These are phyloP conservation scores for Uronychia setigera DNA, from an alignment of 73 alveolate genomes.

Conservation along the genomic window DNA sequence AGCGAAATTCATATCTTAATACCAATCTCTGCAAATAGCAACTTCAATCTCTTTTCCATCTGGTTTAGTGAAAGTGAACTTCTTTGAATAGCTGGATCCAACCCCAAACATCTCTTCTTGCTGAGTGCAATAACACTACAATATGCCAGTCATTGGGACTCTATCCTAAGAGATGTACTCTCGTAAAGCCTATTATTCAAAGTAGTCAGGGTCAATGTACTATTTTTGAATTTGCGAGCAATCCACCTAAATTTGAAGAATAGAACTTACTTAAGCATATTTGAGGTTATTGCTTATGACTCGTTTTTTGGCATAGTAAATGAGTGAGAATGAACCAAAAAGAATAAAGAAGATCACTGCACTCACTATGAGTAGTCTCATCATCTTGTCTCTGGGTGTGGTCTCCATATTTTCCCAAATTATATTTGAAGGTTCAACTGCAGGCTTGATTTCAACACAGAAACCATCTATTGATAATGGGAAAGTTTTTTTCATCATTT, in stretches of 20 bases:
- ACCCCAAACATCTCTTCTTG: too few relatives aligned
- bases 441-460: too few relatives aligned
- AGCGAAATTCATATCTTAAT: neutral
- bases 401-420: slow-evolving; percentile 62
- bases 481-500: too few relatives aligned
- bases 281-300: neutral
- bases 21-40: neutral
- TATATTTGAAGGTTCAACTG: slow-evolving; percentile 60
- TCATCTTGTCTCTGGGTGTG: neutral
- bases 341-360: neutral
- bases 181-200: neutral
- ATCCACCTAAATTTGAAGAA: neutral
- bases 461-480: too few relatives aligned
- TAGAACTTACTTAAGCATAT: neutral
- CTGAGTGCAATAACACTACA: neutral
- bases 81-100: too few relatives aligned
- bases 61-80: too few relatives aligned
- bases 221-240: neutral
- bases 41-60: neutral
- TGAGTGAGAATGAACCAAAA: neutral
- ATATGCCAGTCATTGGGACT: neutral
- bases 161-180: neutral
- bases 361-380: neutral
- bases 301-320: neutral
- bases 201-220: neutral